Base-by-base conservation (phyloP, 1,284 basidiomycete genomes). In the Heterobasidion irregulare region DNA sequence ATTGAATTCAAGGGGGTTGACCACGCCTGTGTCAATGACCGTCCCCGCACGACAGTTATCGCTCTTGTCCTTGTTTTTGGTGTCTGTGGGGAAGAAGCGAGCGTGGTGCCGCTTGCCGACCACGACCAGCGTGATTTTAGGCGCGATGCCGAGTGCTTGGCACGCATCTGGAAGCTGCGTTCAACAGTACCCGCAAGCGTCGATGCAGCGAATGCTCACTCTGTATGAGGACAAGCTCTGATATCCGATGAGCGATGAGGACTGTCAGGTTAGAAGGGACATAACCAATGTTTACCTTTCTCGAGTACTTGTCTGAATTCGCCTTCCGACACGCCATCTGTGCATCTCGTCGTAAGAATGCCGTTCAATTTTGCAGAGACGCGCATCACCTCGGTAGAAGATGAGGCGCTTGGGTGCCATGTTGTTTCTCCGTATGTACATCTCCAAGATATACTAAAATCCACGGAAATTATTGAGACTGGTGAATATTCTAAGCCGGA, bases 41-140 rank as follows among this genome's bases (percentile, higher is more conserved):
- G 84, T 86, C 18, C 88, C 88, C 0, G 87, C 83, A 8, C 75
- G 82, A 61, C 84, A 88, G 62, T 90, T 89, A 2, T 84, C 86
- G 58, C 77, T 83, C 56, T 71, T 73, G 61, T 89, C 87, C 1
- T 70, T 79, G 19, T 83, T 79, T 8, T 54, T 54, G 2, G 69
- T 67, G 16, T 70, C 71, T 56, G 69, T 69, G 0, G 88, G 85
- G 76, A 88, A 86, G 69, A 91, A 86, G 3, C 88, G 79, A 35
- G 86, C 79, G 52, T 89, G 85, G 59, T 89, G 87, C 13, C 83
- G 77, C 65, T 90, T 91, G n/a, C 84, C 86, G 19, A 90, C 88
- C 18, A 90, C 75, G 52, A 90, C 76, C 43, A 89, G 69, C 0
- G 88, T 91, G 46, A 90, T 84, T 54, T 80, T 83, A 0, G 86